Percentiles rank a stretch among this genome's conserved stretches.
phyloP scores from a whole-genome alignment of 495 filamentous ascomycete genomes.

The Paragyromitra xinjiangensis region DNA sequence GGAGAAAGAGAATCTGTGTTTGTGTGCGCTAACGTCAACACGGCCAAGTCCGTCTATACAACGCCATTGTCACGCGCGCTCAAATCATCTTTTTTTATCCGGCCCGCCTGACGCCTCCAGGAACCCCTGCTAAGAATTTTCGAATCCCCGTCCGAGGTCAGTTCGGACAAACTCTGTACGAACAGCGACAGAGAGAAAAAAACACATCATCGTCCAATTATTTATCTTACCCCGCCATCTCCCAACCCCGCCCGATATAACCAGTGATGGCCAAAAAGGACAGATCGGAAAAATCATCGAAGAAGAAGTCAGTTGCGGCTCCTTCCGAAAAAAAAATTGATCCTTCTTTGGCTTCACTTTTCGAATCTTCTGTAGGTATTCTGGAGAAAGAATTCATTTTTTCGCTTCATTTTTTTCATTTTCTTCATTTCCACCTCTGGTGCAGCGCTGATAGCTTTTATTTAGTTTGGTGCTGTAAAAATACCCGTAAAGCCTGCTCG shows the following conservation, averaged over 20 bases:
- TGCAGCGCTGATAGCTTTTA: constrained; percentile 24
- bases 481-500: constrained; percentile 60
- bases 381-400: neutral
- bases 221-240: constrained; percentile 30
- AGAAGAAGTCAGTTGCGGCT: constrained; percentile 25
- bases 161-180: neutral
- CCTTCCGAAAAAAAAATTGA: constrained; percentile 69
- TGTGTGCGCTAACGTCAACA: constrained; percentile 22
- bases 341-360: constrained; percentile 78
- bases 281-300: constrained; percentile 41
- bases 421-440: neutral
- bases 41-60: constrained; percentile 32
- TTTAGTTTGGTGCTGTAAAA: constrained; percentile 74
- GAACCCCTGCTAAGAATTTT: constrained; percentile 23
- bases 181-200: constrained; percentile 18
- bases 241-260: constrained; percentile 1
- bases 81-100: constrained; percentile 30
- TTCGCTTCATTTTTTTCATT: neutral
- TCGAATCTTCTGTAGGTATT: constrained; percentile 77
- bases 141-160: constrained; percentile 6
- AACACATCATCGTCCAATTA: constrained; percentile 35
- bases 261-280: constrained; percentile 39
- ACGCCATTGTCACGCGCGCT: constrained; percentile 53
- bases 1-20: neutral
- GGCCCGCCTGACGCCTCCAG: constrained; percentile 35